Base-by-base conservation (phyloP, 2,329 filamentous ascomycete genomes). In the Ceratocystis huliohia region DNA sequence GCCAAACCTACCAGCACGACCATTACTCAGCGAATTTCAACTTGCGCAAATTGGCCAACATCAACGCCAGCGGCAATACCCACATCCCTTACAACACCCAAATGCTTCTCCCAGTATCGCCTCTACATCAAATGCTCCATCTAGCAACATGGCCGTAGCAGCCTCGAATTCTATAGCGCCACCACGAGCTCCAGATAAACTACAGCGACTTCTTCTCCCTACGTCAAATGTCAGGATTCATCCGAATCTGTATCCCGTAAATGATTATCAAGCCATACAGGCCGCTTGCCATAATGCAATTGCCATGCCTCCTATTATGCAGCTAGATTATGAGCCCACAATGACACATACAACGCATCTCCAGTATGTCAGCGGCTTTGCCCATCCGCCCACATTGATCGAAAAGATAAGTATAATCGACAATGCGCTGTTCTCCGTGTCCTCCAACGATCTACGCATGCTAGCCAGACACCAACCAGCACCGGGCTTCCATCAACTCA, bases 331-430 rank as follows among this genome's bases (percentile, higher is more conserved):
- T 15, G 20, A 10, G 48, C 48, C 7, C 5, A 13, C 48, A 41
- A 15, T 5, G 4, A 1, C 48, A 53, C 8, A 17, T 15, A 28
- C 10, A 28, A 53, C 3, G 22, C 48, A 53, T 41, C 25, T 65
- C n/a, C 63, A 57, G 7, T 65, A 65, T 25, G 50, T 44, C 22
- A 56, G 46, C 37, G 30, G 63, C 15, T 65, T 57, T 57, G 63
- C 50, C 30, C 13, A 45, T 5, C 48, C 48, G 30, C 63, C 63
- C n/a, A 65, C 63, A 25, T 20, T 41, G 10, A 65, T 65, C 13
- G 6, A 53, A 7, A 8, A 65, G 3, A 20, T n/a, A n/a, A n/a
- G n/a, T 8, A 20, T n/a, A 15, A 15, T 65, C 3, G 10, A 20
- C 17, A 30, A 33, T 25, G 63, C 25, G 10, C 25, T 4, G 33